Evolutionary conservation across 169 alveolate genomes (phyloP).

Genomic region (Cryptosporidium tyzzeri): DNA sequence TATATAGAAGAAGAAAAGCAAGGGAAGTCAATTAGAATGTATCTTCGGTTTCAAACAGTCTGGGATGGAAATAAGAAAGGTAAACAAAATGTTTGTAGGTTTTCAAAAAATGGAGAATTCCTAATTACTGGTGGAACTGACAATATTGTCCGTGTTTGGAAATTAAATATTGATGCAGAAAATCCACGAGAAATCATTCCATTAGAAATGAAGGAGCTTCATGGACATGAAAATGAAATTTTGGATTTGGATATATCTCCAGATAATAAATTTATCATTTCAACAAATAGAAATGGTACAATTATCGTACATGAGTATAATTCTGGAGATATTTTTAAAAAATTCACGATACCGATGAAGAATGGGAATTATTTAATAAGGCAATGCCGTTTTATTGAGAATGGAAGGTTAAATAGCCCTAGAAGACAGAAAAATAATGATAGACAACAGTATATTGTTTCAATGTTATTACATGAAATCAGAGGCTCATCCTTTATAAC

Average conservation of each 20-base stretch:
- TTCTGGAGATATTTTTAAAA: slow-evolving; percentile 48
- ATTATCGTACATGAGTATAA: slow-evolving; percentile 39
- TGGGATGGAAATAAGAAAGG: slow-evolving; percentile 58
- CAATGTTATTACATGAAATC: slow-evolving; percentile 48
- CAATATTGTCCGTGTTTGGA: slow-evolving; percentile 48
- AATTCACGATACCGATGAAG: slow-evolving; percentile 58
- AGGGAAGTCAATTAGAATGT: slow-evolving; percentile 30
- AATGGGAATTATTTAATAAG: slow-evolving; percentile 55
- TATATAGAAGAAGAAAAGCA: slow-evolving; percentile 17
- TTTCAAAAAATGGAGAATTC: slow-evolving; percentile 56
- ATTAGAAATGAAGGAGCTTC: slow-evolving; percentile 21
- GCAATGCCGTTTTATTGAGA: slow-evolving; percentile 69
- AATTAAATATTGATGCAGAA: neutral
- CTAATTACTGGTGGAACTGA: slow-evolving; percentile 71
- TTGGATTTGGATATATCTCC: slow-evolving; percentile 52
- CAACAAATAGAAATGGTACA: slow-evolving; percentile 61
- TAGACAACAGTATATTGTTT: slow-evolving; percentile 50
- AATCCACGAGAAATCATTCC: slow-evolving; percentile 22
- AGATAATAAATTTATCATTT: slow-evolving; percentile 40
- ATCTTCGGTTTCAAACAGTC: slow-evolving; percentile 61
- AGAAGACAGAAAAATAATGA: slow-evolving; percentile 22
- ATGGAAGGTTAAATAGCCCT: slow-evolving; percentile 29
- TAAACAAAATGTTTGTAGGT: slow-evolving; percentile 64
- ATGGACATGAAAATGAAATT: slow-evolving; percentile 64
- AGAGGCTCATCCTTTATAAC: slow-evolving; percentile 66